Base-by-base conservation (phyloP, 2,329 filamentous ascomycete genomes). In the Sporothrix dimorphospora region DNA sequence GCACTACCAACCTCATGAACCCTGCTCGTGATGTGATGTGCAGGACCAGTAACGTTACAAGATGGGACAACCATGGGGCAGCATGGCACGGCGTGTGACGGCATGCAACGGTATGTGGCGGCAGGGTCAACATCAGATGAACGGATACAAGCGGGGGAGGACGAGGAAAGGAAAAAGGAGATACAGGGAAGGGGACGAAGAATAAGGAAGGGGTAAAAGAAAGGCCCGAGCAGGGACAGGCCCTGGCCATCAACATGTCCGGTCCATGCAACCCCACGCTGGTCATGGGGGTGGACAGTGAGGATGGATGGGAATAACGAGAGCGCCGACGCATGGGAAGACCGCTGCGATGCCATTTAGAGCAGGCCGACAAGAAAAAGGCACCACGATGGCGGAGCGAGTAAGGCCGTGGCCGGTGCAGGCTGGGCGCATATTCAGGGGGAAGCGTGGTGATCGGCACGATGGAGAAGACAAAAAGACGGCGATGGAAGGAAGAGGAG, bases 1-100 rank as follows among this genome's bases (percentile, higher is more conserved):
- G 40, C 6, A 45, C 40, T 1, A 3, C 42, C 42, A 16, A 45
- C 42, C 1, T 5, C 42, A 45, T 5, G 45, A 27, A 55, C 51
- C 24, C 24, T 27, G 24, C 24, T 24, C 51, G 38, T 49, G 61
- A 66, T 21, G 21, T 30, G 63, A 51, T 27, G 51, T 69, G 66
- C 49, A 42, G 30, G 24, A 21, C 24, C 49, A 55, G 61, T 71
- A 71, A 67, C 69, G 69, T 70, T 70, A 65, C 57, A 66, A 66
- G n/a, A 53, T 7, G 53, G 38, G 38, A 21, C 3, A 12, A 12
- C 57, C 57, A 40, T 61, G 30, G 57, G 57, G 16, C 12, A 16
- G 14, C 30, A 30, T 14, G 24, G 51, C 9, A 55, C 21, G n/a
- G n/a, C n/a, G n/a, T n/a, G n/a, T n/a, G n/a, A 55, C n/a, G 14